Percentiles rank a stretch among this genome's conserved stretches.
These are phyloP conservation scores for Carex pumila DNA, from an alignment of 176 grass and related monocot species.

Conservation along the genomic window DNA sequence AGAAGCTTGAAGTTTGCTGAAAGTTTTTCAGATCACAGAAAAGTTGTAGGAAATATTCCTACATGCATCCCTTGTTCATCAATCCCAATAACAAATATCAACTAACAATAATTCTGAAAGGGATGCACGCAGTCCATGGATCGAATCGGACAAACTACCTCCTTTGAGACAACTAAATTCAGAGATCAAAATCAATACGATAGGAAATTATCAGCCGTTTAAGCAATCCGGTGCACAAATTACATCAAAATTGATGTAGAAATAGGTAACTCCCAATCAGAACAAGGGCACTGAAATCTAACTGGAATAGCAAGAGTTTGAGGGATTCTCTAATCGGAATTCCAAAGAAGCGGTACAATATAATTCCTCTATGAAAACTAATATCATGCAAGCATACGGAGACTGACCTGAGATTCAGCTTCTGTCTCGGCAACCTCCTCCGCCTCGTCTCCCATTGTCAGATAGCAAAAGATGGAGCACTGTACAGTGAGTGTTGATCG, in stretches of 20 bases:
- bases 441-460: conserved; percentile 21
- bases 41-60: background rate
- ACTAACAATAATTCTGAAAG: background rate
- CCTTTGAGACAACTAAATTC: conserved; percentile 15
- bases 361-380: background rate
- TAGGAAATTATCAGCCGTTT: background rate
- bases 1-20: background rate
- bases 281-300: background rate
- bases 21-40: background rate
- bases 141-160: background rate
- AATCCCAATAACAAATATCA: background rate
- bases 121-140: background rate
- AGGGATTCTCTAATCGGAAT: background rate
- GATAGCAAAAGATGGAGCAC: background rate
- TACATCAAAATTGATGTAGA: background rate
- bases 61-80: background rate
- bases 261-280: background rate
- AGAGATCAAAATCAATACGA: conserved; percentile 3
- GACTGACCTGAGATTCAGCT: conserved; percentile 52
- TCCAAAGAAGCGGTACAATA: background rate
- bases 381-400: background rate
- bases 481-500: background rate
- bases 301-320: background rate
- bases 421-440: conserved; percentile 48
- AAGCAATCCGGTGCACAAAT: background rate